Conservation (phyloP, 805 yeast species). For the Nakazawaea wyomingensis region DNA sequence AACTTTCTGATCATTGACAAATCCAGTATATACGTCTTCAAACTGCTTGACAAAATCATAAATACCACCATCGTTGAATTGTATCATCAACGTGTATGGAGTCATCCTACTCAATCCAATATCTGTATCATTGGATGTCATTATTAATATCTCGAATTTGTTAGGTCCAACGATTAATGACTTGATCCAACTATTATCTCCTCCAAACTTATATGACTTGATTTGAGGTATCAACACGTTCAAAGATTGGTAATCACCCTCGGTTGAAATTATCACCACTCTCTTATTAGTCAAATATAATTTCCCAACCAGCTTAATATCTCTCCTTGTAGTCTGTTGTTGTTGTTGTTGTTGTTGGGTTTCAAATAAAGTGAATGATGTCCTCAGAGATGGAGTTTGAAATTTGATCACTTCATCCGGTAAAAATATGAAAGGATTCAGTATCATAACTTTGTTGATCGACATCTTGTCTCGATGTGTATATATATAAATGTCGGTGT, state of each 20-base stretch:
- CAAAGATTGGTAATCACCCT: conserved; percentile 39
- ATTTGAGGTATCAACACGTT: conserved; percentile 29
- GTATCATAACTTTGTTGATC: conserved; percentile 24
- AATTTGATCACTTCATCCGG: conserved; percentile 20
- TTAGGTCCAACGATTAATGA: conserved; percentile 49
- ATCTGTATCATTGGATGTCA: conserved; percentile 21
- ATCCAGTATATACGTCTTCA: conserved; percentile 29
- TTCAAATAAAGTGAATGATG: conserved; percentile 15
- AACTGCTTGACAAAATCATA: conserved; percentile 34
- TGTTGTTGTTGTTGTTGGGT: neutral
- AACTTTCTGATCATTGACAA: conserved; percentile 25
- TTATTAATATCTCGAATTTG: conserved; percentile 2
- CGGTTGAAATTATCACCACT: conserved; percentile 33
- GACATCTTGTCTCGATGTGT: conserved; percentile 20
- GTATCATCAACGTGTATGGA: conserved; percentile 32
- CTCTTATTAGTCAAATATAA: conserved; percentile 37
- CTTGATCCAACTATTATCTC: conserved; percentile 14
- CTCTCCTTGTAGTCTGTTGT: conserved; percentile 15
- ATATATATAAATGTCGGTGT: too few relatives aligned
- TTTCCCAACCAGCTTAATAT: conserved; percentile 26
- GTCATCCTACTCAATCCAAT: conserved; percentile 31
- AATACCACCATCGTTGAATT: conserved; percentile 45
- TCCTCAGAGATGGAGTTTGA: conserved; percentile 16
- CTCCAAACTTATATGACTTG: conserved; percentile 31
- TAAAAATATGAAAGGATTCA: conserved; percentile 21